Conservation (phyloP, 768 basidiomycete species). For the Xerocomellus intermedius region DNA sequence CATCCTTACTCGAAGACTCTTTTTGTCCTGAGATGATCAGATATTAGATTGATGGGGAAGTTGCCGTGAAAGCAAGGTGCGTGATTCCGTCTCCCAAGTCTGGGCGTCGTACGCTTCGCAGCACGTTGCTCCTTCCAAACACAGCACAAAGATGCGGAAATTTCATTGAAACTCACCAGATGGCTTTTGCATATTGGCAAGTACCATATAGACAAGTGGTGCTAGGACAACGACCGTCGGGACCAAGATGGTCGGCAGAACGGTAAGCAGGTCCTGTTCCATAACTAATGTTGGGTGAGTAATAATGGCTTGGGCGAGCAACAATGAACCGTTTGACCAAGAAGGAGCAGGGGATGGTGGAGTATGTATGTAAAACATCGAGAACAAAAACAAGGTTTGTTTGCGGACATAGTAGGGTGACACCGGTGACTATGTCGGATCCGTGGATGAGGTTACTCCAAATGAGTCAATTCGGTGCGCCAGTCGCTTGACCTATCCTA, state of each 20-base stretch:
- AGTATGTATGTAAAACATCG: background rate
- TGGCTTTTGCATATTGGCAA: background rate
- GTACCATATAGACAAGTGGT: constrained; percentile 17
- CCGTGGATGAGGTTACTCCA: no score
- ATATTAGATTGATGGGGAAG: constrained; percentile 8
- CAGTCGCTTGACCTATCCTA: constrained; percentile 1
- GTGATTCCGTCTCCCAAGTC: background rate
- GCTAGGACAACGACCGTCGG: constrained; percentile 8
- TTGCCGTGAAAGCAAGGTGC: background rate
- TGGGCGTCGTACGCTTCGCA: background rate
- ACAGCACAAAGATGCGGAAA: background rate
- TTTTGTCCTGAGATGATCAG: constrained; percentile 14
- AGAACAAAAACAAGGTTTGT: background rate
- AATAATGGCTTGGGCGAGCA: background rate
- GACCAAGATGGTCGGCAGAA: constrained; percentile 13
- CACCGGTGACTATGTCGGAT: background rate
- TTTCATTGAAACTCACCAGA: constrained; percentile 16
- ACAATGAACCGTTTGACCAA: background rate
- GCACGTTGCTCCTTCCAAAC: background rate
- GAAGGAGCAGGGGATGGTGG: background rate
- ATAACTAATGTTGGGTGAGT: background rate
- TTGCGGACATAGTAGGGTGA: background rate
- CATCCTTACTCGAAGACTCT: background rate
- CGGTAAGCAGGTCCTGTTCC: constrained; percentile 1
- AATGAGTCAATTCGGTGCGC: background rate